Percentiles rank a stretch among this genome's conserved stretches.
Conservation (phyloP, 2,329 filamentous ascomycete genomes). For the Xylariaceae sp. region DNA sequence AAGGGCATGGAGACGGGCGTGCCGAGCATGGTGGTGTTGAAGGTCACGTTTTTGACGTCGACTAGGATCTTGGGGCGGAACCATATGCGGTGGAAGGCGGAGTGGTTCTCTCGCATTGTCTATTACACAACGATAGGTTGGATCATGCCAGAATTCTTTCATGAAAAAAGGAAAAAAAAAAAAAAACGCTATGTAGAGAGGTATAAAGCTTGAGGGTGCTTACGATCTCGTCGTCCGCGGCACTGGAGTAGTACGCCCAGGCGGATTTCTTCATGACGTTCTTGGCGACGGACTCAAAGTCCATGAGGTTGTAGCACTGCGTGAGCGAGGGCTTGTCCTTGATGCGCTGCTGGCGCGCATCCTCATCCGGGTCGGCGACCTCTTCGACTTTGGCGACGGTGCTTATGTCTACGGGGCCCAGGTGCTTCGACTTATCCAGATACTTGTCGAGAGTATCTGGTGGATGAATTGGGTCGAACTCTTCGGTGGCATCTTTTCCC, state of each 20-base stretch:
- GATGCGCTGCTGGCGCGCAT: constrained; percentile 68
- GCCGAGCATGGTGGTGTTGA: constrained; percentile 90
- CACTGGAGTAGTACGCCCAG: constrained; percentile 97
- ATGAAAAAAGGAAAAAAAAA: neutral
- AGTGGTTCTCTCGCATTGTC: constrained; percentile 94
- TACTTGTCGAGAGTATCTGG: constrained; percentile 85
- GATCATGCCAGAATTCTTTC: neutral
- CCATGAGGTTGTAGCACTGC: constrained; percentile 89
- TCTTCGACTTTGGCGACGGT: constrained; percentile 68
- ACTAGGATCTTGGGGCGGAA: constrained; percentile 87
- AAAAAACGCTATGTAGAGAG: neutral
- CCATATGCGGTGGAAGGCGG: constrained; percentile 94
- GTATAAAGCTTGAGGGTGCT: constrained; percentile 33
- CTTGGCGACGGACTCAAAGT: constrained; percentile 91
- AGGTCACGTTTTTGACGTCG: constrained; percentile 83
- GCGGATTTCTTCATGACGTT: constrained; percentile 92
- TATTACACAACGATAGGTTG: constrained; percentile 32
- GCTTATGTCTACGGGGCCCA: constrained; percentile 84
- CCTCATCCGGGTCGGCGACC: constrained; percentile 64
- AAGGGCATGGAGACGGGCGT: constrained; percentile 81
- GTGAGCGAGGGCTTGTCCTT: constrained; percentile 72
- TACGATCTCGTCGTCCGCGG: constrained; percentile 84
- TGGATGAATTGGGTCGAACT: constrained; percentile 84
- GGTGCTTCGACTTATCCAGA: constrained; percentile 77
- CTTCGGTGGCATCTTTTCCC: constrained; percentile 89